Evolutionary conservation across 805 yeast species (phyloP).

Genomic region (Ogataea haglerorum): DNA sequence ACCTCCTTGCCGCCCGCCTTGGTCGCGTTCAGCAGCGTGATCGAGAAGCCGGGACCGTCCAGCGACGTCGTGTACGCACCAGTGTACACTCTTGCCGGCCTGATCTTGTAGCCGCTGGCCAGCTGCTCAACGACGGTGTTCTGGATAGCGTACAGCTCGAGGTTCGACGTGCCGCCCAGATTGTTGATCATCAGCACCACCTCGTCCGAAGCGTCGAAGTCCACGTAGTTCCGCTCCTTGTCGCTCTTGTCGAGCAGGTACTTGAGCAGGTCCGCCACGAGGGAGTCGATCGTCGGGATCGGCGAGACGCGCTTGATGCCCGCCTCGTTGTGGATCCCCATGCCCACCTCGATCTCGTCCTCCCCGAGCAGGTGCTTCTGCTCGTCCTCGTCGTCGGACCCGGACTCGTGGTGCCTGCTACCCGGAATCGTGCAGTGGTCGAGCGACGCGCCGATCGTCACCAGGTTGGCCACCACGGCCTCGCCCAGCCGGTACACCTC

Average conservation of each 20-base stretch:
- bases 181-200: conserved; percentile 76
- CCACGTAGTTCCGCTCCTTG: conserved; percentile 76
- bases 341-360: conserved; percentile 81
- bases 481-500: conserved; percentile 58
- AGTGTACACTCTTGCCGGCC: conserved; percentile 65
- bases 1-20: conserved; percentile 44
- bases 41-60: conserved; percentile 87
- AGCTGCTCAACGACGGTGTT: conserved; percentile 54
- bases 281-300: conserved; percentile 65
- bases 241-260: conserved; percentile 62
- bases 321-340: conserved; percentile 96
- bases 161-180: conserved; percentile 82
- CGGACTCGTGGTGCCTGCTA: conserved; percentile 48
- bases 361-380: conserved; percentile 41
- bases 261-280: conserved; percentile 57
- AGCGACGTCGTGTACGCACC: conserved; percentile 87
- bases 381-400: conserved; percentile 35
- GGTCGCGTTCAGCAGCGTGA: conserved; percentile 73
- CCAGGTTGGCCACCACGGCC: conserved; percentile 59
- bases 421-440: conserved; percentile 93
- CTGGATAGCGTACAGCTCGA: conserved; percentile 74
- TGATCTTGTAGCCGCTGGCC: conserved; percentile 47
- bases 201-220: conserved; percentile 55
- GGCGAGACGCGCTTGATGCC: conserved; percentile 65
- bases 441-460: conserved; percentile 84